These are phyloP conservation scores for Candida wancherniae DNA, from an alignment of 805 yeast species.

Conservation along the genomic window DNA sequence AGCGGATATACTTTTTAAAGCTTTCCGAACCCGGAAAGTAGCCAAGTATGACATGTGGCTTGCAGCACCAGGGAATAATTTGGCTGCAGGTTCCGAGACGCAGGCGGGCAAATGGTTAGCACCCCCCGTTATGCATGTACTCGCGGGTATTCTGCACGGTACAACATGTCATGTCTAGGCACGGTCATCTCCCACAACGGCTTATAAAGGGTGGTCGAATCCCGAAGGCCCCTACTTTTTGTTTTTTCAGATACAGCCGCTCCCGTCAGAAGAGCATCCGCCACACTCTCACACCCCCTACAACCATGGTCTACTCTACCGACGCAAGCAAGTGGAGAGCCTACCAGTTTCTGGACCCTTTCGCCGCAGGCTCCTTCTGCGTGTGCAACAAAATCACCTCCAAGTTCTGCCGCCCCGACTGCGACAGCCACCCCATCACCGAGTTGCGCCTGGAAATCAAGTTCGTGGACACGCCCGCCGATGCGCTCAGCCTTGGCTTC, in stretches of 20 bases:
- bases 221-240: neutral
- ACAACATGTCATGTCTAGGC: conserved; percentile 9
- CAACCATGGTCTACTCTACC: conserved; percentile 36
- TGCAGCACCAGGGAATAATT: too few relatives aligned
- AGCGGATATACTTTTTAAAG: too few relatives aligned
- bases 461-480: conserved; percentile 38
- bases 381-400: conserved; percentile 44
- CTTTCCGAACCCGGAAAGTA: too few relatives aligned
- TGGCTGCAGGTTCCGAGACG: too few relatives aligned
- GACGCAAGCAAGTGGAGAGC: conserved; percentile 55
- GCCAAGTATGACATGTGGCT: too few relatives aligned
- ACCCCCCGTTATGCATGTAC: too few relatives aligned
- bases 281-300: neutral
- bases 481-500: conserved; percentile 45
- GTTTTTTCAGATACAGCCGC: too few relatives aligned
- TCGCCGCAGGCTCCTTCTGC: conserved; percentile 54
- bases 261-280: neutral
- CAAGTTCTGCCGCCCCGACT: conserved; percentile 63
- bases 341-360: conserved; percentile 61
- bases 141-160: too few relatives aligned
- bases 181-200: conserved; percentile 5
- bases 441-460: conserved; percentile 42
- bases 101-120: too few relatives aligned
- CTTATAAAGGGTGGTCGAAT: conserved; percentile 7
- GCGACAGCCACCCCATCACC: conserved; percentile 46